Conservation (phyloP, 2,329 filamentous ascomycete species). For the Macroventuria anomochaeta region DNA sequence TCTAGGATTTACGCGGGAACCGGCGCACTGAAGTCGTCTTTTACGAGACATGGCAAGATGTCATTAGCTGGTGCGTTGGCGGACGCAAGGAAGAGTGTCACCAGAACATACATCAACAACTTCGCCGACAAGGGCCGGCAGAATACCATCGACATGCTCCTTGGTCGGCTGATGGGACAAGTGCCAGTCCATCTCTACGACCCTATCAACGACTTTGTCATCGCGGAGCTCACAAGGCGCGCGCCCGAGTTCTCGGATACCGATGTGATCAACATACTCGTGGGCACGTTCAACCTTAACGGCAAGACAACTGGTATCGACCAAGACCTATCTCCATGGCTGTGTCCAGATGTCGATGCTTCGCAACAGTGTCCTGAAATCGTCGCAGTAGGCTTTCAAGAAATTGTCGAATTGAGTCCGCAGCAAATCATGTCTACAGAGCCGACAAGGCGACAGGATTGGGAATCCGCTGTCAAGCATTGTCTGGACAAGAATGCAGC, state of each 20-base stretch:
- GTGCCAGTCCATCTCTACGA: conserved; percentile 85
- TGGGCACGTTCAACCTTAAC: conserved; percentile 95
- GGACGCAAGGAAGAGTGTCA: conserved; percentile 94
- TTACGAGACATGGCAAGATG: conserved; percentile 94
- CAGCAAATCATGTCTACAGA: conserved; percentile 99
- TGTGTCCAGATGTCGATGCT: conserved; percentile 70
- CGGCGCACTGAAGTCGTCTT: conserved; percentile 92
- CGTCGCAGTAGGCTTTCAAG: conserved; percentile 90
- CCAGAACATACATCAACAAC: conserved; percentile 95
- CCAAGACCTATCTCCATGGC: conserved; percentile 83
- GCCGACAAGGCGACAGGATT: conserved; percentile 79
- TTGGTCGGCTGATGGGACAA: conserved; percentile 86
- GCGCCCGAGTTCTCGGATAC: conserved; percentile 75
- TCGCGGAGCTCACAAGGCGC: conserved; percentile 72
- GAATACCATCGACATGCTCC: conserved; percentile 90
- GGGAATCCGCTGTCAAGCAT: conserved; percentile 81
- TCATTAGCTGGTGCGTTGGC: conserved; percentile 90
- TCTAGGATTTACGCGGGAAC: conserved; percentile 97
- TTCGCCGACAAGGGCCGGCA: conserved; percentile 93
- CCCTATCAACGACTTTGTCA: conserved; percentile 91
- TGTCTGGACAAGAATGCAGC: conserved; percentile 77
- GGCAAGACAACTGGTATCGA: conserved; percentile 79
- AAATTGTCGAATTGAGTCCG: conserved; percentile 96
- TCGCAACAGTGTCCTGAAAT: conserved; percentile 77
- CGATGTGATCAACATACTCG: conserved; percentile 77